Conservation (phyloP, 2,329 filamentous ascomycete species). For the Aquanectria penicillioides region DNA sequence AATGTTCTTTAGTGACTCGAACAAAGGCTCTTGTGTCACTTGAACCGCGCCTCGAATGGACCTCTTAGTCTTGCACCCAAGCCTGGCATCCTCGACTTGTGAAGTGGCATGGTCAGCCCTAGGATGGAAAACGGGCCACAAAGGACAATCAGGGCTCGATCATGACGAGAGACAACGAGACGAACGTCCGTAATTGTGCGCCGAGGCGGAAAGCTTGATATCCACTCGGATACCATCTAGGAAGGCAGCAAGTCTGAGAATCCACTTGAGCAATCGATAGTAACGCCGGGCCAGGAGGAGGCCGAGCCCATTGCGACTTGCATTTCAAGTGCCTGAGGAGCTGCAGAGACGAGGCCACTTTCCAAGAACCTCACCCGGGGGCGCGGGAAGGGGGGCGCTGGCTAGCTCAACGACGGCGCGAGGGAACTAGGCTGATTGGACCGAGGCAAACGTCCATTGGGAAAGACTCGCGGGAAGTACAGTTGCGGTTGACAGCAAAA, state of each 20-base stretch:
- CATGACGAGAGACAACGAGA: too few species aligned
- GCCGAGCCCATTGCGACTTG: constrained; percentile 1
- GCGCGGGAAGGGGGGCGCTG: background rate
- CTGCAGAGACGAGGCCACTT: background rate
- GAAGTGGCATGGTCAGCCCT: constrained; percentile 2
- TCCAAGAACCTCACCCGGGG: constrained; percentile 1
- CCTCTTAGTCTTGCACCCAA: too few species aligned
- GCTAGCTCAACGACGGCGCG: constrained; percentile 1
- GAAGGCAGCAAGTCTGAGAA: constrained; percentile 10
- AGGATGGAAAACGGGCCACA: background rate
- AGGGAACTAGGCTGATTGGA: background rate
- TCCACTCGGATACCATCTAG: constrained; percentile 7
- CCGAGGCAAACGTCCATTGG: background rate
- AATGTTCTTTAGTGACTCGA: background rate
- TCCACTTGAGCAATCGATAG: constrained; percentile 4
- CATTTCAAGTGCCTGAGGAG: too few species aligned
- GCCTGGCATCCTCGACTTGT: too few species aligned
- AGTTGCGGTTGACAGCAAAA: background rate
- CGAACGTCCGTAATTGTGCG: constrained; percentile 19
- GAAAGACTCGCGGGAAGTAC: background rate
- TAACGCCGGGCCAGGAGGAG: constrained; percentile 3
- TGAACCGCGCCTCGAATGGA: background rate
- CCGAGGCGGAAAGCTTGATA: constrained; percentile 12
- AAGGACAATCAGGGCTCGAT: background rate
- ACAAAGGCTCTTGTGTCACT: background rate